Conservation (phyloP, 139 green algal genomes). For the Chlamydomonas sp. region DNA sequence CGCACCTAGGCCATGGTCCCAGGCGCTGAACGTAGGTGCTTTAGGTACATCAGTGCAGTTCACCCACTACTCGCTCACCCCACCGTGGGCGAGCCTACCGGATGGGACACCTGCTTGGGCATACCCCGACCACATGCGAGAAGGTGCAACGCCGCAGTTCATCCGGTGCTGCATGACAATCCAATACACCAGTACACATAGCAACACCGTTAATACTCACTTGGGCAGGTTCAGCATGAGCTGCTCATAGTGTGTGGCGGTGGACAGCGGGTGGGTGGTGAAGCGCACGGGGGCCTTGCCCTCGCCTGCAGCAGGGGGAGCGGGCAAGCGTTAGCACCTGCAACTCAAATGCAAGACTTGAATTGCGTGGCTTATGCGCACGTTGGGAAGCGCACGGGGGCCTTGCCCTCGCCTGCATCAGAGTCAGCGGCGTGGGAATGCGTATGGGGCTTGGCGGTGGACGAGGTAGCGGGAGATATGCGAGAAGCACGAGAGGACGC, state of each 20-base stretch:
- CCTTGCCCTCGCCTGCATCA: background rate
- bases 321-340: no score
- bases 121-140: background rate
- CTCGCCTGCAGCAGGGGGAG: background rate
- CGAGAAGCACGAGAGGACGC: no score
- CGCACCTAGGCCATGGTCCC: background rate
- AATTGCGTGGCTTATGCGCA: background rate
- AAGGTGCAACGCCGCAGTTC: background rate
- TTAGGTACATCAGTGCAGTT: background rate
- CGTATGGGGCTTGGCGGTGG: no score
- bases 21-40: background rate
- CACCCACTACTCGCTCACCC: background rate
- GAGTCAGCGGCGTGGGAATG: no score
- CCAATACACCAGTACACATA: background rate
- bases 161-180: background rate
- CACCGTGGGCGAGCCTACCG: background rate
- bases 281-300: conserved; percentile 14
- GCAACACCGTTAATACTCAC: background rate
- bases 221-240: conserved; percentile 30
- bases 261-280: conserved; percentile 2
- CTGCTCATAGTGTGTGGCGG: conserved; percentile 26
- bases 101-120: background rate
- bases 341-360: no score
- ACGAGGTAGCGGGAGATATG: no score
- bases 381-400: background rate